phyloP scores from a whole-genome alignment of 257 asterid species.

The Solanum etuberosum region DNA sequence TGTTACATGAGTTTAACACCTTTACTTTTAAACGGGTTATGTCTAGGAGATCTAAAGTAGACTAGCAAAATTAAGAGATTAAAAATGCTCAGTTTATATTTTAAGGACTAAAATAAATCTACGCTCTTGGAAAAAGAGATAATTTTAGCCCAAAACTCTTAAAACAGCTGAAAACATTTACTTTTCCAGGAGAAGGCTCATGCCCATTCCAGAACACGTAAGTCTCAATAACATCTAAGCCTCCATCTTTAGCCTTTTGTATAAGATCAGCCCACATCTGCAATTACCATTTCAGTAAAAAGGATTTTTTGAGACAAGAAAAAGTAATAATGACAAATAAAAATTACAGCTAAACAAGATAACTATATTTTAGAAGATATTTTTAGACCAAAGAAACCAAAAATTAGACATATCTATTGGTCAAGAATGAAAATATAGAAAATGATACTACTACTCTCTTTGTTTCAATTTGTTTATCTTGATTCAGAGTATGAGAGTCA shows the following conservation, averaged over 20 bases:
- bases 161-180: constrained; percentile 4
- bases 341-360: background rate
- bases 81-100: too few species aligned
- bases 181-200: constrained; percentile 76
- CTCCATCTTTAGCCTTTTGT: constrained; percentile 83
- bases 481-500: background rate
- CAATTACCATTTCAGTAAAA: background rate
- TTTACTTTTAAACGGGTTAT: too few species aligned
- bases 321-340: background rate
- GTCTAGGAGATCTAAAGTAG: too few species aligned
- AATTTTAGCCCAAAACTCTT: background rate
- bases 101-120: too few species aligned
- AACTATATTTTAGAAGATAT: background rate
- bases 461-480: background rate
- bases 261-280: constrained; percentile 94
- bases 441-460: background rate
- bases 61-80: too few species aligned
- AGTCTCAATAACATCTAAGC: constrained; percentile 78
- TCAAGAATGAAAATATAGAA: background rate
- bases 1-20: too few species aligned
- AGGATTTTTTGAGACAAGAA: background rate
- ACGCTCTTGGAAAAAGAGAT: background rate
- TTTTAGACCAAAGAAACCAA: background rate
- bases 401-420: background rate
- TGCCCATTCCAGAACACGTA: constrained; percentile 83